Percentiles rank a stretch among this genome's conserved stretches.
Evolutionary conservation across 1,139 yeast genomes (phyloP).

Genomic region (Wickerhamiella infanticola): DNA sequence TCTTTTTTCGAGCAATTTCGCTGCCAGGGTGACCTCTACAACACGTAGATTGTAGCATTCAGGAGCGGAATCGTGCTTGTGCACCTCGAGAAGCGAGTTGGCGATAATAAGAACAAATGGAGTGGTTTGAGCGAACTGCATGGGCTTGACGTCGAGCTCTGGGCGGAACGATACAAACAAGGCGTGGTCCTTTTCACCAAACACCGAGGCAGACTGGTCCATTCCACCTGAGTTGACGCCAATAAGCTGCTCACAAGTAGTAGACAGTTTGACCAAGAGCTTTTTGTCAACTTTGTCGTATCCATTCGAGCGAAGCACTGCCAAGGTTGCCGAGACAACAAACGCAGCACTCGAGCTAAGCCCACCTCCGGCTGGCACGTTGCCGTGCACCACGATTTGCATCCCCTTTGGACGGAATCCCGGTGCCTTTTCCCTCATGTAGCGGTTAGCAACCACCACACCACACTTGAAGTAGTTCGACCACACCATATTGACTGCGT

Average conservation of each 20-base stretch:
- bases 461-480: constrained; percentile 57
- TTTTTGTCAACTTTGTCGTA: constrained; percentile 31
- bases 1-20: constrained; percentile 39
- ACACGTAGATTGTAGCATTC: constrained; percentile 53
- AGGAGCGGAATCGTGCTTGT: constrained; percentile 59
- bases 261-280: constrained; percentile 45
- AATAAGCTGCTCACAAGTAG: constrained; percentile 54
- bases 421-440: constrained; percentile 24
- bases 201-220: constrained; percentile 64
- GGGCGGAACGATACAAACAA: constrained; percentile 51
- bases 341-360: constrained; percentile 61
- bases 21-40: constrained; percentile 52
- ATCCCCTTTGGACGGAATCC: constrained; percentile 27
- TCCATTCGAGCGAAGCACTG: constrained; percentile 42
- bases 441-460: constrained; percentile 43
- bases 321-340: constrained; percentile 50
- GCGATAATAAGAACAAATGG: constrained; percentile 45
- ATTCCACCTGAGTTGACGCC: constrained; percentile 69
- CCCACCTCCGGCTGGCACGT: constrained; percentile 63
- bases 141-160: constrained; percentile 38
- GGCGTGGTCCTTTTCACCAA: constrained; percentile 48
- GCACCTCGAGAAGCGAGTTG: constrained; percentile 46
- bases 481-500: constrained; percentile 40
- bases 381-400: constrained; percentile 43
- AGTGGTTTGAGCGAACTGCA: constrained; percentile 37